phyloP scores from a whole-genome alignment of 2,329 filamentous ascomycete genomes.

The Calonectria montana region DNA sequence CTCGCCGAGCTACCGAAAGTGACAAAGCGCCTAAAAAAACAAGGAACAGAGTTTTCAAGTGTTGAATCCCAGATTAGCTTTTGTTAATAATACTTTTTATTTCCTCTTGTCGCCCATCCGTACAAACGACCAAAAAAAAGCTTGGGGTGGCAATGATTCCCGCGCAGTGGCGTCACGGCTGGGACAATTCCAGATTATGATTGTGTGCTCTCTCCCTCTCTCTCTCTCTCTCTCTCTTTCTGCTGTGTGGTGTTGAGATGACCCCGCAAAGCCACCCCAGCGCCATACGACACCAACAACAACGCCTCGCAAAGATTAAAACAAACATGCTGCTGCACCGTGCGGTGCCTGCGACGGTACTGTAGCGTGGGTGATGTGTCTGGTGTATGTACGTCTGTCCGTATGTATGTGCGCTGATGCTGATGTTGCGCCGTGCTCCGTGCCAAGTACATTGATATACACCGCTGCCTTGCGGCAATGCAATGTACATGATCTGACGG shows the following conservation, averaged over 20 bases:
- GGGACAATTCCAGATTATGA: background rate
- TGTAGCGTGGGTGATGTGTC: background rate
- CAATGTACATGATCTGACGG: slow-evolving; percentile 28
- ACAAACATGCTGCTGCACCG: background rate
- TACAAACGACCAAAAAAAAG: background rate
- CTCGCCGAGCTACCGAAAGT: slow-evolving; percentile 5
- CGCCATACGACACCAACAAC: background rate
- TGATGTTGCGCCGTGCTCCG: background rate
- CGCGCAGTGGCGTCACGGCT: background rate
- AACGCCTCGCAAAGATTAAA: slow-evolving; percentile 7
- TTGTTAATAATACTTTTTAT: background rate
- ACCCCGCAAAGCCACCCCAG: slow-evolving; percentile 1
- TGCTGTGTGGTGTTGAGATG: background rate
- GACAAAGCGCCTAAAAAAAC: background rate
- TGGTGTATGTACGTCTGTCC: background rate
- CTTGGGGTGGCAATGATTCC: background rate
- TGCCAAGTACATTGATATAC: slow-evolving; percentile 8
- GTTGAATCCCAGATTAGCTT: background rate
- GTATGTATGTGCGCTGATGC: background rate
- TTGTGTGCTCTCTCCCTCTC: background rate
- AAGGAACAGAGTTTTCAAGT: slow-evolving; percentile 6
- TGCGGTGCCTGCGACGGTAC: background rate
- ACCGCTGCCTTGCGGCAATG: slow-evolving; percentile 18
- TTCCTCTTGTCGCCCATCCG: background rate
- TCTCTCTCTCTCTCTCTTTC: too few relatives aligned